Evolutionary conservation across 2,329 filamentous ascomycete genomes (phyloP).

Genomic region (Colletotrichum scovillei): DNA sequence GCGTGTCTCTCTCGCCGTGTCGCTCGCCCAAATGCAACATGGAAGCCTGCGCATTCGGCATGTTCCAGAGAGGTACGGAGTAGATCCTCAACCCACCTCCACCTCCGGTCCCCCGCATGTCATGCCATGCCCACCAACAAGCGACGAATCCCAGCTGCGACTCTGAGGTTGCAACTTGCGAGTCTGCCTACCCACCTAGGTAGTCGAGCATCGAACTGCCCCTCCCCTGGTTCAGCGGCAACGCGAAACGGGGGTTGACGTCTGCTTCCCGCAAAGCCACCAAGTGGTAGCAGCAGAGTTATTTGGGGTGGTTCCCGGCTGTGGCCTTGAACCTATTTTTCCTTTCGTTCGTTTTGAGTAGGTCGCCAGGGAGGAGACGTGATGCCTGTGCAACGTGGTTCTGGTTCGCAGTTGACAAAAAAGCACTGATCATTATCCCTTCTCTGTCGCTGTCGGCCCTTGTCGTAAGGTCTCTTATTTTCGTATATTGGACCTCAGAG

Average conservation of each 20-base stretch:
- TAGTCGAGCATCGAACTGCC: background rate
- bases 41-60: background rate
- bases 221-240: background rate
- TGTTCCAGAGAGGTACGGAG: background rate
- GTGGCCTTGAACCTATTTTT: too few species aligned
- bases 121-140: slow-evolving; percentile 8
- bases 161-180: background rate
- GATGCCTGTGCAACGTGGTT: background rate
- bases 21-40: slow-evolving; percentile 19
- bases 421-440: background rate
- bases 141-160: background rate
- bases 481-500: background rate
- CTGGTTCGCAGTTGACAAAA: background rate
- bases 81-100: background rate
- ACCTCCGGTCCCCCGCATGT: background rate
- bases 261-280: background rate
- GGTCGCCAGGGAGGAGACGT: background rate
- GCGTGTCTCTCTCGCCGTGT: background rate
- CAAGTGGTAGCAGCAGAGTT: background rate
- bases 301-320: background rate
- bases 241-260: background rate
- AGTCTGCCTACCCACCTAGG: background rate
- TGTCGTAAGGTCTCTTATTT: background rate
- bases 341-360: too few species aligned
- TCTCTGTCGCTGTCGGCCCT: background rate